phyloP scores from a whole-genome alignment of 1,139 yeast species.

The Eremothecium coryli region DNA sequence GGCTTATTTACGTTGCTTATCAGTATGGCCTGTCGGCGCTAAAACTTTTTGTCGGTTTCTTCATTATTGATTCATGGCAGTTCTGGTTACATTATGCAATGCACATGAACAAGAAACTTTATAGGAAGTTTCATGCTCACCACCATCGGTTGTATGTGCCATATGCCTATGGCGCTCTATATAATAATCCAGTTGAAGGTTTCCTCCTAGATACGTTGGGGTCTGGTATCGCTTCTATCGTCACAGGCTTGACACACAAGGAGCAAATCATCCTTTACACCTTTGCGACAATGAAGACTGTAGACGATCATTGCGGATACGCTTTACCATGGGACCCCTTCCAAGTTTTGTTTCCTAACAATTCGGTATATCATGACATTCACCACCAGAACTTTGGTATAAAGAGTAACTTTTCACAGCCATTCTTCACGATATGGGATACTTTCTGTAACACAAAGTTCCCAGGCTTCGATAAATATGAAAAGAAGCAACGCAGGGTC shows the following conservation, averaged over 20 bases:
- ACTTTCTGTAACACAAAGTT: conserved; percentile 59
- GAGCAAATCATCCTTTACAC: conserved; percentile 68
- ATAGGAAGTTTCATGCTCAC: conserved; percentile 79
- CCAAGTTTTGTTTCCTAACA: conserved; percentile 85
- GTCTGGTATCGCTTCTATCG: conserved; percentile 69
- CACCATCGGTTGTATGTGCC: conserved; percentile 94
- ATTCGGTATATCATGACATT: conserved; percentile 91
- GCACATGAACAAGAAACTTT: conserved; percentile 73
- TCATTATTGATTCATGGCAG: conserved; percentile 90
- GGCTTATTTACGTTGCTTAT: conserved; percentile 41
- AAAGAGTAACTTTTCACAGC: conserved; percentile 91
- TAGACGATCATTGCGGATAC: conserved; percentile 97
- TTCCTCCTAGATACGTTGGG: conserved; percentile 86
- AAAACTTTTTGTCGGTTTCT: conserved; percentile 53
- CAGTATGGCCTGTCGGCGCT: conserved; percentile 51
- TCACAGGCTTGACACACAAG: conserved; percentile 59
- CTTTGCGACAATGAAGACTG: conserved; percentile 89
- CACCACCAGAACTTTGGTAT: conserved; percentile 96
- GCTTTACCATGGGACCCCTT: conserved; percentile 83
- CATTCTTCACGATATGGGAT: conserved; percentile 95
- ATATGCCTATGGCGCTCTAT: conserved; percentile 91
- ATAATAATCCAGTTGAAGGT: conserved; percentile 91
- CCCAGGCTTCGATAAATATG: conserved; percentile 53
- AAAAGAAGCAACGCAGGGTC: conserved; percentile 45
- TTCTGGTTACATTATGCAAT: conserved; percentile 77